phyloP scores from a whole-genome alignment of 495 filamentous ascomycete genomes.

The Neurospora pannonica region DNA sequence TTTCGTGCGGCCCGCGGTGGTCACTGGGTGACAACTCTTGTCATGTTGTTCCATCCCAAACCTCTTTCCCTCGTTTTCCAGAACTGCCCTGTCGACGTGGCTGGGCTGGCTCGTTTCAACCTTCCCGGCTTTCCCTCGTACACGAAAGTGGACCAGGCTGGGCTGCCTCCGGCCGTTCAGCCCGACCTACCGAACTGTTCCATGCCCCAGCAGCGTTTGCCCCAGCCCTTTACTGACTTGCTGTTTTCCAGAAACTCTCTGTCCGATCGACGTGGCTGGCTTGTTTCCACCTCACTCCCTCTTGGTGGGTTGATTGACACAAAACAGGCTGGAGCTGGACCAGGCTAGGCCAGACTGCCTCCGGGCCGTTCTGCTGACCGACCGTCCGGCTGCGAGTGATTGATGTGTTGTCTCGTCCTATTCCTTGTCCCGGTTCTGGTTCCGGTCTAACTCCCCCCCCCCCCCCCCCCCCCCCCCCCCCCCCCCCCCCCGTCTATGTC shows the following conservation, averaged over 20 bases:
- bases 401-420: not conserved
- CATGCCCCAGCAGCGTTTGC: not conserved
- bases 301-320: not conserved
- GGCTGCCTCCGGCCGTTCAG: not conserved
- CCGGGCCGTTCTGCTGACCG: not conserved
- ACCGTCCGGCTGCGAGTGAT: not conserved
- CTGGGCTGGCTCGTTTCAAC: not conserved
- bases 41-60: not conserved
- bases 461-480: too few species aligned
- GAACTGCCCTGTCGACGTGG: not conserved
- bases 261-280: not conserved
- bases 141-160: not conserved
- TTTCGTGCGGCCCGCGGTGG: not conserved
- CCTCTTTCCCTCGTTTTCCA: not conserved
- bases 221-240: not conserved
- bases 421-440: not conserved
- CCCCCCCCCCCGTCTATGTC: too few species aligned
- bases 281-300: not conserved
- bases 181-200: not conserved
- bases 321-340: not conserved
- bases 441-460: not conserved
- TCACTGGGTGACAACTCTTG: not conserved
- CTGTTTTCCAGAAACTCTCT: not conserved
- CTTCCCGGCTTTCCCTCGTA: not conserved
- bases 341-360: not conserved